Base-by-base conservation (phyloP, 257 asterid genomes). In the Nicotiana knightiana region DNA sequence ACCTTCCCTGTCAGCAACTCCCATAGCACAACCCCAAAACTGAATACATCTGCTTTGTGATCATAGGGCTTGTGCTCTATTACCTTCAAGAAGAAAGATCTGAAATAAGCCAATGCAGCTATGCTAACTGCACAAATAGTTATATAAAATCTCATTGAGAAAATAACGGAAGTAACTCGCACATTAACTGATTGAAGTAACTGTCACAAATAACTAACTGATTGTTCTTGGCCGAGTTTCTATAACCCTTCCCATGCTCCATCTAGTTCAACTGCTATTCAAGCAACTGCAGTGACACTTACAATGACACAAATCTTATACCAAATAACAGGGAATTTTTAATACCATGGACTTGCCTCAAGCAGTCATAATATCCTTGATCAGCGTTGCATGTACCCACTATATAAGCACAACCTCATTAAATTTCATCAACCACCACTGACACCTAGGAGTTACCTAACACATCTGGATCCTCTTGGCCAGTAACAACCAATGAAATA, bases 1-100 rank as follows among this genome's bases (percentile, higher is more conserved):
- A 96, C 99, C 99, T 96, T 93, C 86, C 99, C 98, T 0, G 98
- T 92, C 86, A 93, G 89, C 84, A 96, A 79, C 87, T 96, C 99
- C 99, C 99, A 96, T 57, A 96, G 79, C 67, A 96, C 96, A 77
- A 93, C 89, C 85, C 99, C 99, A 59, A 93, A 96, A 87, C 99
- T 96, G 85, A 96, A 96, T 81, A 93, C 90, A 30, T 96, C 99
- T 15, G 97, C 99, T 91, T 91, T 96, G 51, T 96, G 98, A 88
- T 93, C 98, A 82, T 96, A 96, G 82, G 97, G 97, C 67, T 91
- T 93, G 86, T 96, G 99, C 77, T 96, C 99, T 67, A 96, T 93
- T 83, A 95, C 97, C 99, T 95, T 84, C 88, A 90, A 85, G 84
- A 30, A 80, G 81, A 85, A 85, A 75, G 88, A 80, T 39, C 28